Conservation (phyloP, 495 filamentous ascomycete species). For the Parathielavia hyrcaniae region DNA sequence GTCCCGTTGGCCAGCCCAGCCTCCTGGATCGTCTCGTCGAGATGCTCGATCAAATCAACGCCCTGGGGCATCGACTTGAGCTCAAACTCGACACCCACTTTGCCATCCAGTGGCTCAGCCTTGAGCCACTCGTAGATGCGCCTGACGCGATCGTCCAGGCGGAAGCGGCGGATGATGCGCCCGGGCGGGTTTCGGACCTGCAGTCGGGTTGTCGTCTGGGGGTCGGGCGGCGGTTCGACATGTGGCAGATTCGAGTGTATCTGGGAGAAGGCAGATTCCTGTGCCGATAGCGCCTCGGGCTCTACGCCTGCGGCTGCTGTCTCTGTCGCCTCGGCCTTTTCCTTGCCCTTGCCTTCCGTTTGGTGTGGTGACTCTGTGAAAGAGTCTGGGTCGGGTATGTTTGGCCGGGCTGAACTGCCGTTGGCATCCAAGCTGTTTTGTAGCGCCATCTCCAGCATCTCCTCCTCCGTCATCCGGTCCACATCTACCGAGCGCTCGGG, state of each 20-base stretch:
- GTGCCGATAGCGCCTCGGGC: constrained; percentile 14
- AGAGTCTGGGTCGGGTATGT: constrained; percentile 69
- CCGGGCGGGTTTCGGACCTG: constrained; percentile 82
- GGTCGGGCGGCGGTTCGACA: constrained; percentile 63
- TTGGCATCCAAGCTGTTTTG: constrained; percentile 64
- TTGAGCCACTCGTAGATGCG: constrained; percentile 96
- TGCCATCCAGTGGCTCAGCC: constrained; percentile 68
- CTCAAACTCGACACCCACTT: constrained; percentile 73
- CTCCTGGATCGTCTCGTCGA: constrained; percentile 68
- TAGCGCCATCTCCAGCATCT: constrained; percentile 90
- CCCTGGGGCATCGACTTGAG: constrained; percentile 65
- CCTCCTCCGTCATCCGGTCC: constrained; percentile 88
- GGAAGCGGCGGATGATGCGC: constrained; percentile 75
- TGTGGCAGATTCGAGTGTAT: constrained; percentile 72
- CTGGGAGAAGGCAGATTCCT: constrained; percentile 50
- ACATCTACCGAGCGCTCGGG: constrained; percentile 64
- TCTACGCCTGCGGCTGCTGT: constrained; percentile 16
- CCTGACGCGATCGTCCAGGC: constrained; percentile 67
- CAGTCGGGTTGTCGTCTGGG: constrained; percentile 71
- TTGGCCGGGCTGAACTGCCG: constrained; percentile 22
- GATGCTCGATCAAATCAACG: constrained; percentile 67
- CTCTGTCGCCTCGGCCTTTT: constrained; percentile 37
- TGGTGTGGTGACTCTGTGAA: constrained; percentile 54
- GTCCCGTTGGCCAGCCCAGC: constrained; percentile 86
- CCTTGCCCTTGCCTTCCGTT: constrained; percentile 57